phyloP scores from a whole-genome alignment of 2,329 filamentous ascomycete species.

The Apiospora koreana region DNA sequence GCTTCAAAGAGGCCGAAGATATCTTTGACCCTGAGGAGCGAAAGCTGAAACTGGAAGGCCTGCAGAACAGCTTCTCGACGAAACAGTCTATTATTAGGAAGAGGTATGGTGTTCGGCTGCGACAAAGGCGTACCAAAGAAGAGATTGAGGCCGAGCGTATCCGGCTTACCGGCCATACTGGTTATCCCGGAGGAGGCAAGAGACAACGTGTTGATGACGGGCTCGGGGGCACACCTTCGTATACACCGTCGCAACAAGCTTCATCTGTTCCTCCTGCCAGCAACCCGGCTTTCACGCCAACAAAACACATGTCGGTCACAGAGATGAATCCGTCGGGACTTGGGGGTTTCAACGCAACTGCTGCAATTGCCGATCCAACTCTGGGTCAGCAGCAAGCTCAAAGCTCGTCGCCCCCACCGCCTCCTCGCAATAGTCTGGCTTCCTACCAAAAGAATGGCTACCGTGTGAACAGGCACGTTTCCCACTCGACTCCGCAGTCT shows the following conservation, averaged over 20 bases:
- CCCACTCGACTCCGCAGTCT: background rate
- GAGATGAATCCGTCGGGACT: constrained; percentile 28
- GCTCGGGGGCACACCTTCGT: background rate
- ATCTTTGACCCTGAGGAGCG: constrained; percentile 36
- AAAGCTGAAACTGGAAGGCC: constrained; percentile 36
- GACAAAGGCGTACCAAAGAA: constrained; percentile 47
- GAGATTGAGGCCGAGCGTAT: constrained; percentile 47
- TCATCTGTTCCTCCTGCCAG: background rate
- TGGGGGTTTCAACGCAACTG: constrained; percentile 28
- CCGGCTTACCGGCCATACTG: constrained; percentile 38
- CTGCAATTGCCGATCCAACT: constrained; percentile 26
- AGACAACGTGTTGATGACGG: constrained; percentile 27
- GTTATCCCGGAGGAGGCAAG: constrained; percentile 23
- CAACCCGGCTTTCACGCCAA: constrained; percentile 14
- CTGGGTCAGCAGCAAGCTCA: constrained; percentile 9
- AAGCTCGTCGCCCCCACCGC: background rate
- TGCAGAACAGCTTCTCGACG: constrained; percentile 56
- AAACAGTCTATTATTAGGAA: constrained; percentile 59
- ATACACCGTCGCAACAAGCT: background rate
- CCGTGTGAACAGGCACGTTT: constrained; percentile 29
- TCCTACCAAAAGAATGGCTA: constrained; percentile 32
- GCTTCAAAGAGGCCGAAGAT: constrained; percentile 43
- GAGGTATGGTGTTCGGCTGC: constrained; percentile 57
- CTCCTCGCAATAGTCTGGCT: constrained; percentile 26
- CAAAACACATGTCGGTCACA: constrained; percentile 26